Evolutionary conservation across 371 early-diverging fungal genomes (phyloP), one percentile per base, ranked within the genome.

Genomic region (Entomophthora muscae): DNA sequence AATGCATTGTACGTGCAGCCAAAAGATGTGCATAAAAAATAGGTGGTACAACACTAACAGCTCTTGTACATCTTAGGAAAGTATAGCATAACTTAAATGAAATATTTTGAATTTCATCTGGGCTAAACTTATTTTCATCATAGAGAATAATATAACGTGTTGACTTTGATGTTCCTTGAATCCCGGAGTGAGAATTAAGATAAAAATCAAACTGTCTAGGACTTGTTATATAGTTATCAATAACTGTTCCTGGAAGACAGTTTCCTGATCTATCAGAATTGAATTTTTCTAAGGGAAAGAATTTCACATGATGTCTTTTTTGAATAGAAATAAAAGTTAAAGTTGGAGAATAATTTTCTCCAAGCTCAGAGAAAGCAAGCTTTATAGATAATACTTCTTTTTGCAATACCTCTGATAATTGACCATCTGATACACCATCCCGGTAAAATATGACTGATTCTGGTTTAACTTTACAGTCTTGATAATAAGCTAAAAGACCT

Each of bases 221-320:
- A 73, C 89, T 86, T 0, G 88, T 86, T 53, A 95, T 81, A 2
- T 77, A 77, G 17, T 83, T 80, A 63, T 98, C 98, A 3, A 98
- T 75, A 7, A 95, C 85, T 0, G 93, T 93, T 21, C 98, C 99
- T 22, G 98, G 90, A 10, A 76, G 67, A 23, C 83, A 80, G 73
- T 92, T 93, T 3, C 89, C 90, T 2, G 75, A 72, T 52, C 73
- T 64, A 65, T 81, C 81, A 27, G 75, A 72, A 51, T 84, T 80
- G 42, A 79, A 76, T 32, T 71, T 72, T 12, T 79, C 75, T 23
- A 83, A 78, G 0, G 91, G 87, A 81, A 92, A 90, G 76, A 98
- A 95, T 13, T 94, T 76, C 24, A 92, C 85, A 67, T 94, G 92
- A 71, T 99, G 99, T 28, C 98, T 83, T 73, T 99, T 98, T 69